These are phyloP conservation scores for Symbiodinium pilosum DNA, from an alignment of 73 alveolate species.

Conservation along the genomic window DNA sequence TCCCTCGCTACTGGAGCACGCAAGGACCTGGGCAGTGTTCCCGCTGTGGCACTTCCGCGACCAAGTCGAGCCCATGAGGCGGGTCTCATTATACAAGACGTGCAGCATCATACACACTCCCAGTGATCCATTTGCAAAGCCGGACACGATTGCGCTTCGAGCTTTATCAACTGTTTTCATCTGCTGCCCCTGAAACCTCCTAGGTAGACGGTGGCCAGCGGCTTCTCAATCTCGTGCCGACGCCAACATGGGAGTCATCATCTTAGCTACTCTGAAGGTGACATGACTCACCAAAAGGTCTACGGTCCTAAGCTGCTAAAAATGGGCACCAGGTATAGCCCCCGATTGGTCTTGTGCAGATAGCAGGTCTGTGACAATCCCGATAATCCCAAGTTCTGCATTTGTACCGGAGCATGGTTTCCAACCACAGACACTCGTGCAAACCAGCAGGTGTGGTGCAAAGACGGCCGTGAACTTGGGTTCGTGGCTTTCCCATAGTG, in stretches of 20 bases:
- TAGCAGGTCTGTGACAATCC: too few species aligned
- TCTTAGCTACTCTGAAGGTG: neutral
- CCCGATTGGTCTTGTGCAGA: too few species aligned
- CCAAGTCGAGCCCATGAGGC: conserved; percentile 88
- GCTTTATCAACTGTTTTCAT: too few species aligned
- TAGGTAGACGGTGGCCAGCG: conserved; percentile 82
- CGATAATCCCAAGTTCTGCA: too few species aligned
- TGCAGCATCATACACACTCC: too few species aligned
- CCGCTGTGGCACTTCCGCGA: conserved; percentile 16
- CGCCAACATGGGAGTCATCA: conserved; percentile 64
- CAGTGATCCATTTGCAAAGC: too few species aligned
- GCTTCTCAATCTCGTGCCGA: conserved; percentile 75
- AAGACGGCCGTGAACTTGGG: conserved; percentile 6
- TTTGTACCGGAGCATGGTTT: too few species aligned
- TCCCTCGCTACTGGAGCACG: neutral
- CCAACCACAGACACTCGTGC: neutral
- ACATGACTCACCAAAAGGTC: too few species aligned
- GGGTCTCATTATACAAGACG: too few species aligned
- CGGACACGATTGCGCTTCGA: too few species aligned
- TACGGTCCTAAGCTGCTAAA: too few species aligned
- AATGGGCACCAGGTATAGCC: too few species aligned
- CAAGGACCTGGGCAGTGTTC: neutral
- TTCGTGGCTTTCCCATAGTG: neutral
- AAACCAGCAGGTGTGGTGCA: conserved; percentile 18
- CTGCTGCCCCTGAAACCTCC: neutral